Evolutionary conservation across 345 rosid species (phyloP).

Genomic region (Populus alba): DNA sequence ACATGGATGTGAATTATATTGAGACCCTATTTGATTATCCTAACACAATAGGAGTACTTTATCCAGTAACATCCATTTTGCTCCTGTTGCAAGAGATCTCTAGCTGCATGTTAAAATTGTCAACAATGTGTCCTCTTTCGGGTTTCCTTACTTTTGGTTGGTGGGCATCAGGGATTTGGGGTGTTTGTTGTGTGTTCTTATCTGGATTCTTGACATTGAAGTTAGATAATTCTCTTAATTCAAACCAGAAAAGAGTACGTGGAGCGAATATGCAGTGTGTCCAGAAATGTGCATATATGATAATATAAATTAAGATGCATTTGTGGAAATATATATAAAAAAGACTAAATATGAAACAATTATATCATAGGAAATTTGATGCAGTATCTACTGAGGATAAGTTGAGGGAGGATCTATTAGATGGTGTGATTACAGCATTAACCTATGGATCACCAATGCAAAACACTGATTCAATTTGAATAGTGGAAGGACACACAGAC

Average conservation of each 20-base stretch:
- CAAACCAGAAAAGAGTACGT: not conserved
- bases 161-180: not conserved
- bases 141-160: not conserved
- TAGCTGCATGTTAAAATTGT: not conserved
- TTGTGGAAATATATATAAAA: not conserved
- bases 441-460: not conserved
- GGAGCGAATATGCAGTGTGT: not conserved
- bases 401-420: not conserved
- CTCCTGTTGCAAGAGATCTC: not conserved
- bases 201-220: not conserved
- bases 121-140: not conserved
- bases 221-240: not conserved
- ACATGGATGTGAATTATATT: not conserved
- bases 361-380: not conserved
- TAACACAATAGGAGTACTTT: not conserved
- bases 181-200: not conserved
- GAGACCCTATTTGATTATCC: not conserved
- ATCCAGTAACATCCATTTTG: not conserved
- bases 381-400: not conserved
- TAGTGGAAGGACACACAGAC: not conserved
- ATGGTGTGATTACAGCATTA: not conserved
- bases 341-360: not conserved
- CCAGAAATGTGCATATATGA: not conserved
- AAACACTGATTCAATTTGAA: not conserved
- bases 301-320: not conserved